Conservation (phyloP, 2,329 filamentous ascomycete genomes). For the Macrophomina phaseolina region DNA sequence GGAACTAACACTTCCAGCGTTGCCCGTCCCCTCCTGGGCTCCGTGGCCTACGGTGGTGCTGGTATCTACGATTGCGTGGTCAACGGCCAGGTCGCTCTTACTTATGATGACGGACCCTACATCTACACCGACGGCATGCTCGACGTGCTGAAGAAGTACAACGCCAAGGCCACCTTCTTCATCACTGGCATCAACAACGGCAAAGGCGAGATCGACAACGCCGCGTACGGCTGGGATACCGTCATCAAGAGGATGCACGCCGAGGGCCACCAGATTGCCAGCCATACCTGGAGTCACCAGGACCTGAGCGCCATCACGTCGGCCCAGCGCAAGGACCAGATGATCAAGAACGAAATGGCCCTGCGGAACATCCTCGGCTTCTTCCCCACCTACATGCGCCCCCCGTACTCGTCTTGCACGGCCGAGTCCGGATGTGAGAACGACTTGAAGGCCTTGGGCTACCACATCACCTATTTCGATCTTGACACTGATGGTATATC, state of each 20-base stretch:
- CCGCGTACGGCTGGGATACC: constrained; percentile 50
- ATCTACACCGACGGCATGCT: constrained; percentile 66
- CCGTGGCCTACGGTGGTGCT: constrained; percentile 61
- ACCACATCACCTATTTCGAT: constrained; percentile 67
- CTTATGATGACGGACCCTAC: constrained; percentile 71
- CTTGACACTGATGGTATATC: constrained; percentile 60
- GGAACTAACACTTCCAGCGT: constrained; percentile 63
- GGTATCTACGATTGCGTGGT: constrained; percentile 63
- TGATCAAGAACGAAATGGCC: constrained; percentile 62
- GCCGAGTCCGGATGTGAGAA: constrained; percentile 46
- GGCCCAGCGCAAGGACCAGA: constrained; percentile 53
- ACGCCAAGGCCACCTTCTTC: constrained; percentile 72
- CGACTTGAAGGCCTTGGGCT: constrained; percentile 55
- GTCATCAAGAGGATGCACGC: constrained; percentile 62
- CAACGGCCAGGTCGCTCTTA: constrained; percentile 67
- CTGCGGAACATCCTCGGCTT: constrained; percentile 61
- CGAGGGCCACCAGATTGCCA: constrained; percentile 66
- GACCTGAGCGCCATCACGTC: constrained; percentile 53
- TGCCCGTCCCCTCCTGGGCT: constrained; percentile 59
- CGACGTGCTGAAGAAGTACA: constrained; percentile 64
- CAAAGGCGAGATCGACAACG: constrained; percentile 62
- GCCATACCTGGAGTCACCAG: constrained; percentile 62
- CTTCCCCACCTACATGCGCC: constrained; percentile 62
- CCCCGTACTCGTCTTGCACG: constrained; percentile 56
- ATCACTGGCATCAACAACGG: constrained; percentile 64